Evolutionary conservation across 345 rosid genomes (phyloP).

Genomic region (Passiflora organensis): DNA sequence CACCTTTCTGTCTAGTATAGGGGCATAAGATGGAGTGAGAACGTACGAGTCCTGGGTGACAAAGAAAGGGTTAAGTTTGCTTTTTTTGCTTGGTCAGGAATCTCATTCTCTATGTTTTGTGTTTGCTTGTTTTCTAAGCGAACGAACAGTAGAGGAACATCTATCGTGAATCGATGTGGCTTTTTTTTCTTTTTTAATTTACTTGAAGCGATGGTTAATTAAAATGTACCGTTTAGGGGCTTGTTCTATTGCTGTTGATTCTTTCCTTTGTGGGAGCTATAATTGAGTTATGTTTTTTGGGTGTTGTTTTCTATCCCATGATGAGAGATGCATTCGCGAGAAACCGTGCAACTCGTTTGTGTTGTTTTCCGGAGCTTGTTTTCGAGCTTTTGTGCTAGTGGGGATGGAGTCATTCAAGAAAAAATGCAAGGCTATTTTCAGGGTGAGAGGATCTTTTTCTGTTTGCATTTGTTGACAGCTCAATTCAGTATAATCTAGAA

Average conservation of each 20-base stretch:
- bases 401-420: constrained; percentile 32
- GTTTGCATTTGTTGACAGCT: too few species aligned
- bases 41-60: too few species aligned
- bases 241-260: constrained; percentile 19
- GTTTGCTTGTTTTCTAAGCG: constrained; percentile 47
- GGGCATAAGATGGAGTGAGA: too few species aligned
- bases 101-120: too few species aligned
- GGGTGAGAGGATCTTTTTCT: constrained; percentile 16
- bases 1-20: too few species aligned
- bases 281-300: constrained; percentile 31
- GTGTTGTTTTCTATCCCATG: constrained; percentile 22
- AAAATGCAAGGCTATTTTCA: constrained; percentile 15
- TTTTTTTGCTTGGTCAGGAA: too few species aligned
- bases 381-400: constrained; percentile 7
- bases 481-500: too few species aligned
- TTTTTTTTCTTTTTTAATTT: constrained; percentile 30
- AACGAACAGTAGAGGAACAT: constrained; percentile 5
- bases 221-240: too few species aligned
- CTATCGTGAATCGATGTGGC: constrained; percentile 1
- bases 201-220: constrained; percentile 34
- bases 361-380: constrained; percentile 32
- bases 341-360: constrained; percentile 25
- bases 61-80: too few species aligned
- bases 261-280: constrained; percentile 6
- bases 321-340: constrained; percentile 13